phyloP scores from a whole-genome alignment of 257 asterid species.

The Ehretia macrophylla region DNA sequence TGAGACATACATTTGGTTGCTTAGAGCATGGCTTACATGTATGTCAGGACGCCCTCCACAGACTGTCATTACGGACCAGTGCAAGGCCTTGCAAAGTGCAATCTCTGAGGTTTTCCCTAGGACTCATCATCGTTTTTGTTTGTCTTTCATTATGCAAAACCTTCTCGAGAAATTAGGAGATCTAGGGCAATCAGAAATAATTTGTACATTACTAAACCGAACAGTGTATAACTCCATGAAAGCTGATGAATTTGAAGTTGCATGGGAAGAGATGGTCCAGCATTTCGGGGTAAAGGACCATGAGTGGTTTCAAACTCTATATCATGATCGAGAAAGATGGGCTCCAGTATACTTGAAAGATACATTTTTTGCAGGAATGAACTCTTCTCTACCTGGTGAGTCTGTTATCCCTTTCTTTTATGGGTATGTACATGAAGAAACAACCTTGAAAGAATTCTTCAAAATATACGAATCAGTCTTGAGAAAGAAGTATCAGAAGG shows the following conservation, averaged over 20 bases:
- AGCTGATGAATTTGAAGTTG: slow-evolving; percentile 35
- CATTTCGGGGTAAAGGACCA: slow-evolving; percentile 20
- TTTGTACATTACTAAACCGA: slow-evolving; percentile 18
- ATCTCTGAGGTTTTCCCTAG: slow-evolving; percentile 40
- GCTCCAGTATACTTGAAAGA: slow-evolving; percentile 36
- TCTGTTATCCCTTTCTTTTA: slow-evolving; percentile 20
- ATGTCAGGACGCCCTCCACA: slow-evolving; percentile 42
- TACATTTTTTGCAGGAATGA: slow-evolving; percentile 31
- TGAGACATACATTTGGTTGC: slow-evolving; percentile 34
- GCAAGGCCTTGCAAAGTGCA: slow-evolving; percentile 34
- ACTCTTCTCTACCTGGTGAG: slow-evolving; percentile 17
- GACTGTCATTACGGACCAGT: slow-evolving; percentile 27
- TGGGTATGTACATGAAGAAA: slow-evolving; percentile 25
- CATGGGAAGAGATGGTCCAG: slow-evolving; percentile 37
- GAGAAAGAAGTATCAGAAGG: slow-evolving; percentile 26
- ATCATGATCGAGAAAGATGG: slow-evolving; percentile 40
- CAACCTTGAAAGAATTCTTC: slow-evolving; percentile 32
- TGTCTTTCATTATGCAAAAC: slow-evolving; percentile 29
- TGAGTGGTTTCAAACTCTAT: slow-evolving; percentile 28
- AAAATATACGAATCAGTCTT: slow-evolving; percentile 20
- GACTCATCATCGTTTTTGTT: slow-evolving; percentile 26
- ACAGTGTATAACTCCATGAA: slow-evolving; percentile 23
- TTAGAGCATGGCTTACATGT: slow-evolving; percentile 45
- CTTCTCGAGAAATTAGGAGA: slow-evolving; percentile 22
- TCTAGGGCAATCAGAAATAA: slow-evolving; percentile 20